phyloP scores from a whole-genome alignment of 2,329 filamentous ascomycete species.

The Fusarium lyarnte region DNA sequence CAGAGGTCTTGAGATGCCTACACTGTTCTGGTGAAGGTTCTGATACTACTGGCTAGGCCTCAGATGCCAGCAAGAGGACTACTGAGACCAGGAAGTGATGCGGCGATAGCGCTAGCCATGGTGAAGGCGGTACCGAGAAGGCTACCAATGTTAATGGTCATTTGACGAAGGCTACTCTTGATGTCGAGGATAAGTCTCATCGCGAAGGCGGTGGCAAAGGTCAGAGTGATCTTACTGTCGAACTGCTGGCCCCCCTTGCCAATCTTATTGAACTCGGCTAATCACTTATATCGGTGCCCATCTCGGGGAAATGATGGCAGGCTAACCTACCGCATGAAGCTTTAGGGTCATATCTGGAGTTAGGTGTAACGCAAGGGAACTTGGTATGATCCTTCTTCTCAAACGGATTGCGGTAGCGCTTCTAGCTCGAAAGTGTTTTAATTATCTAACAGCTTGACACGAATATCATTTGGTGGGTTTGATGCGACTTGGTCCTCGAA shows the following conservation, averaged over 20 bases:
- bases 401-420: background rate
- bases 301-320: background rate
- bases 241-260: background rate
- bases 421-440: too few relatives aligned
- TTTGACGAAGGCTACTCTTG: background rate
- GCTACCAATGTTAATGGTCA: background rate
- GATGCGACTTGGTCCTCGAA: too few relatives aligned
- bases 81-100: background rate
- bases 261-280: background rate
- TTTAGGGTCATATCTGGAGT: background rate
- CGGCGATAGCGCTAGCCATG: background rate
- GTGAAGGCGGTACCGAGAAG: background rate
- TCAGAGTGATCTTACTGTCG: background rate
- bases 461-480: too few relatives aligned
- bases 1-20: background rate
- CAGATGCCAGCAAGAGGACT: background rate
- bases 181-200: background rate
- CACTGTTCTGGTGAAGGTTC: background rate
- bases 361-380: background rate
- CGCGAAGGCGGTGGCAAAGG: background rate
- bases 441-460: too few relatives aligned
- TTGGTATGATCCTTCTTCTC: background rate
- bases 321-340: background rate
- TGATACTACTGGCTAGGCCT: background rate
- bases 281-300: accelerated